Evolutionary conservation across 2,329 filamentous ascomycete species (phyloP), one percentile per base, ranked within the genome.

Genomic region (Pyricularia grisea): DNA sequence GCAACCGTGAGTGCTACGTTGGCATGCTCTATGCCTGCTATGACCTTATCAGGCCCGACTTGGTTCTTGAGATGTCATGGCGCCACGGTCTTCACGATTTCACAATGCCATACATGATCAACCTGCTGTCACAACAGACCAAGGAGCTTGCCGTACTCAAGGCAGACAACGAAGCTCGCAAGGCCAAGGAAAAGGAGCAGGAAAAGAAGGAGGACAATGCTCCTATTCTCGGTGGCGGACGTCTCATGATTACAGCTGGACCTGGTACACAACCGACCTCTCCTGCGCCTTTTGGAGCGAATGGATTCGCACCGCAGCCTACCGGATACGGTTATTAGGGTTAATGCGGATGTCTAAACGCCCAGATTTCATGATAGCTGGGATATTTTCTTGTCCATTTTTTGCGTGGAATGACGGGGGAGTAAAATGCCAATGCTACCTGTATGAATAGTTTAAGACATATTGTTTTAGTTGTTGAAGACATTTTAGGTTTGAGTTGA

Each of bases 31-130:
- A 99, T 78, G 91, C 96, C 68, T 99, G 95, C 85, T 97, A 99
- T 81, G 95, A 98, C 70, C 90, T 99, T 71, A 94, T 99, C 74
- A 92, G 93, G 23, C 91, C 96, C 3, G 93, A 98, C 77, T 85
- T 96, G 68, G 91, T 99, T 70, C 88, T 99, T 79, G 95, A 99
- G 83, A 87, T 99, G 70, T 98, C 95, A 70, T 99, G 95, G 95
- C 94, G 95, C 74, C 86, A 97, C 78, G 93, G 93, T 70, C 90
- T 99, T 58, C 89, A 90, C 75, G 95, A 99, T 83, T 99, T 97
- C 82, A 97, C 94, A 66, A 99, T 99, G 96, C 95, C 95, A 23
- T 99, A 97, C 85, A 96, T 99, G 93, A 98, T 99, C 87, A 99
- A 98, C 83, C 91, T 96, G 83, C 85, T 99, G 72, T 88, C 90